A percentile compares a stretch with the other conserved stretches of the same genome.
Conservation (phyloP, 257 asterid genomes). For the Solanum tacnaense region DNA sequence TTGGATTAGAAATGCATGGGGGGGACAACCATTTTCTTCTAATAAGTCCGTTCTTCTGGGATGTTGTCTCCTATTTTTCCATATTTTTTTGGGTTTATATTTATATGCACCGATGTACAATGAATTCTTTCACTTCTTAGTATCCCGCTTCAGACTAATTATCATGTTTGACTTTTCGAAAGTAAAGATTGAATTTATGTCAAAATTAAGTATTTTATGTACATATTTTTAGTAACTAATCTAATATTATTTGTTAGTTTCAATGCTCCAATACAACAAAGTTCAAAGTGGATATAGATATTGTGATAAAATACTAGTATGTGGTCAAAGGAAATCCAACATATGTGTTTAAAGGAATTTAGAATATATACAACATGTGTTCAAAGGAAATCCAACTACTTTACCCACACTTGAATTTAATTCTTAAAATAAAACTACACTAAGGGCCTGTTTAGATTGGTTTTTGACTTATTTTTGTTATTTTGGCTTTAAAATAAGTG, state of each 20-base stretch:
- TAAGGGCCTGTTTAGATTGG: too few species aligned
- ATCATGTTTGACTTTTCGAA: neutral
- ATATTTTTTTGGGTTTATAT: neutral
- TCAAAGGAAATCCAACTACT: neutral
- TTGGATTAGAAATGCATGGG: neutral
- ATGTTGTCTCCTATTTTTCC: neutral
- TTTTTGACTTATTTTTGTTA: too few species aligned
- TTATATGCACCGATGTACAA: neutral
- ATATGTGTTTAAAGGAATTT: neutral
- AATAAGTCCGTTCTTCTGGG: neutral
- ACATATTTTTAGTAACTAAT: neutral
- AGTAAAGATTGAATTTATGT: fast-evolving
- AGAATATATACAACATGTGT: neutral
- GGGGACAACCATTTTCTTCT: neutral
- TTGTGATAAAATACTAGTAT: neutral
- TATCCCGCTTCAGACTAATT: neutral
- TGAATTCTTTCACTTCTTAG: neutral
- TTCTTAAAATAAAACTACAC: neutral
- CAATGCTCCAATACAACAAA: neutral
- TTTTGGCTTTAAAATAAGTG: too few species aligned
- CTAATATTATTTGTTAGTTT: neutral
- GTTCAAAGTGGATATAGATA: neutral
- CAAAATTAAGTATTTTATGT: neutral
- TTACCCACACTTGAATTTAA: neutral
- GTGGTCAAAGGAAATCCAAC: neutral